Base-by-base conservation (phyloP, 495 filamentous ascomycete species). In the Endocarpon pusillum region DNA sequence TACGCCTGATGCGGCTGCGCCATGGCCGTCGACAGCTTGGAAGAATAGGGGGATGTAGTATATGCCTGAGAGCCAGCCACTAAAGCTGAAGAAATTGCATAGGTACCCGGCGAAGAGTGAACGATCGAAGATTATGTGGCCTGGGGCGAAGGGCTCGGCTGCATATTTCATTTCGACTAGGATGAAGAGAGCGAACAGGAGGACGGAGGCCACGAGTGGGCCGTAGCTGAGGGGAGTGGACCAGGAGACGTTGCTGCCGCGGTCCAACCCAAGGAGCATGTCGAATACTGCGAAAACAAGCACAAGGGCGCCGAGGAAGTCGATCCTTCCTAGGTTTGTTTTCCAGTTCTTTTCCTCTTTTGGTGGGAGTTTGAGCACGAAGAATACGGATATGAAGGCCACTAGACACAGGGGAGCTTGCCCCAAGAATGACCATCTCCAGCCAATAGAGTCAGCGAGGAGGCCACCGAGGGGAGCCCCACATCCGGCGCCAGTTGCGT, bases 41-140 rank as follows among this genome's bases (percentile, higher is more conserved):
- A 73, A 83, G 49, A 75, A 84, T 2, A 91, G 61, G 7, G 84
- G 78, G 19, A 89, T 55, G 46, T 81, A 84, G 61, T 87, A 93
- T 0, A 80, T 37, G 3, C 59, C 48, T 0, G 67, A 62, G 39
- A 86, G 56, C 57, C 74, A 75, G 5, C 65, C 73, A 4, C 61
- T 72, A 35, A 84, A 71, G 27, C 68, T 67, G 53, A 85, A 84
- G 58, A 86, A 82, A 45, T 86, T 83, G 47, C 74, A 71, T 16
- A 73, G 47, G 41, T 78, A 86, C 39, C 66, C 66, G 1, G 81
- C 67, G 33, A 85, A 54, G 21, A 87, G 64, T 1, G 66, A 65
- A 11, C 69, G 57, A 47, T 78, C 64, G 44, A 86, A 77, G 37
- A 92, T 79, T 39, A 92, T 75, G 34, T 73, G 80, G 5, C 73